A percentile compares a stretch with the other conserved stretches of the same genome.
These are phyloP conservation scores for Porogramme epimiltina DNA, from an alignment of 1,284 basidiomycete species.

Conservation along the genomic window DNA sequence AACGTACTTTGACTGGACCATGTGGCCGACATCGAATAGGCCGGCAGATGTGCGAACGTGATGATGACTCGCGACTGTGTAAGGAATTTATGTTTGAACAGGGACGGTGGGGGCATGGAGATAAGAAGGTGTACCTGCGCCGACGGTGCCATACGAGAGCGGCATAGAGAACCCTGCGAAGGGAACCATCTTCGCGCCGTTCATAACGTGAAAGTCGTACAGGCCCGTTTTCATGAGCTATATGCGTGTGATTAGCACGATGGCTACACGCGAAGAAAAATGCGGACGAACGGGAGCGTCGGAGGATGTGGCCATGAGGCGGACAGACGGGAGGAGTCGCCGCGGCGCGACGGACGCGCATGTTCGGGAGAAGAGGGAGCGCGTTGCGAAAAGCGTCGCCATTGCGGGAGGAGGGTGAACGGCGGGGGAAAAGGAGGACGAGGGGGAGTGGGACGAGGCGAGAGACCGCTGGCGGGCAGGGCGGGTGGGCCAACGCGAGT, in stretches of 20 bases:
- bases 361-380: neutral
- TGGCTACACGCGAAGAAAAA: no score
- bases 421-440: neutral
- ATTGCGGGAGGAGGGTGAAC: neutral
- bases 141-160: constrained; percentile 80
- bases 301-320: constrained; percentile 8
- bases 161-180: constrained; percentile 98
- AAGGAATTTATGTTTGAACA: neutral
- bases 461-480: no score
- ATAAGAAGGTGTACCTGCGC: constrained; percentile 63
- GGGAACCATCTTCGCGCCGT: constrained; percentile 94
- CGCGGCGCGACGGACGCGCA: neutral
- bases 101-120: no score
- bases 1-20: constrained; percentile 85
- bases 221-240: constrained; percentile 72
- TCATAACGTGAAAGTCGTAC: constrained; percentile 87
- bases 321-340: neutral
- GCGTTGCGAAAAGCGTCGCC: neutral
- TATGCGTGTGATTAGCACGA: neutral
- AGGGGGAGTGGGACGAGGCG: neutral
- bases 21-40: constrained; percentile 97
- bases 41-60: constrained; percentile 87
- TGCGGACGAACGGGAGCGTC: neutral
- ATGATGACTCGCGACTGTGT: constrained; percentile 91
- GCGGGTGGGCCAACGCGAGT: no score